These are phyloP conservation scores for Trypanosoma vivax DNA, from an alignment of 208 protist species.

Conservation along the genomic window DNA sequence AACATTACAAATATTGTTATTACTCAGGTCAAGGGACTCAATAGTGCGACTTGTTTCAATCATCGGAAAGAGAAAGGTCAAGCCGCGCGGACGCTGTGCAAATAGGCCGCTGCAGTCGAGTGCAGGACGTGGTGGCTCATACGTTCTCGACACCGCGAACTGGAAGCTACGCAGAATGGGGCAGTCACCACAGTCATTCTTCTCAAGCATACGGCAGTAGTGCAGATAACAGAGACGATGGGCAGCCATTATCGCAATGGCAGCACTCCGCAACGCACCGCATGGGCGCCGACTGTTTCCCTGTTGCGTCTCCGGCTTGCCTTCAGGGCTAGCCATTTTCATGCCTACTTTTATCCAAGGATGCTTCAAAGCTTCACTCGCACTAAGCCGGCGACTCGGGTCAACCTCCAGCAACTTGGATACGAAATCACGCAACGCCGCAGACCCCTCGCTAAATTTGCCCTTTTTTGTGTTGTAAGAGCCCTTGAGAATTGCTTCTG, in stretches of 20 bases:
- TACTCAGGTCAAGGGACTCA: slow-evolving; percentile 54
- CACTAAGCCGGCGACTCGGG: slow-evolving; percentile 67
- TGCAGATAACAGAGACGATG: slow-evolving; percentile 66
- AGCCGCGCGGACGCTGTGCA: slow-evolving; percentile 31
- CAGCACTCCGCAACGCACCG: slow-evolving; percentile 31
- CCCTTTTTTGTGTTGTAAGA: slow-evolving; percentile 22
- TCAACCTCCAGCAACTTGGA: slow-evolving; percentile 60
- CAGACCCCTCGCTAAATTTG: slow-evolving; percentile 16
- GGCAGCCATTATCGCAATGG: slow-evolving; percentile 50
- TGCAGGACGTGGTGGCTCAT: slow-evolving; percentile 24
- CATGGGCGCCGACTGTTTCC: slow-evolving; percentile 9
- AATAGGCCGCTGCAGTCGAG: slow-evolving; percentile 71
- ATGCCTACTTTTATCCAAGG: slow-evolving; percentile 67
- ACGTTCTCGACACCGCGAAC: slow-evolving; percentile 50
- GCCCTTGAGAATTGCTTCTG: slow-evolving; percentile 31
- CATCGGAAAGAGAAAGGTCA: slow-evolving; percentile 67
- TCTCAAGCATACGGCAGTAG: slow-evolving; percentile 33
- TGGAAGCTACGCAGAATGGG: slow-evolving; percentile 52
- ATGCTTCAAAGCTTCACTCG: slow-evolving; percentile 77
- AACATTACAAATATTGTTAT: slow-evolving; percentile 74
- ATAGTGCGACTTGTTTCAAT: slow-evolving; percentile 44
- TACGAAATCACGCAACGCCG: slow-evolving; percentile 72
- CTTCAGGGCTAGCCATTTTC: slow-evolving; percentile 10
- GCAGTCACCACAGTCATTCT: slow-evolving; percentile 35
- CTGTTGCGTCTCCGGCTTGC: background rate